Percentiles rank a stretch among this genome's conserved stretches.
Conservation (phyloP, 805 yeast genomes). For the Alloascoidea hylecoeti region DNA sequence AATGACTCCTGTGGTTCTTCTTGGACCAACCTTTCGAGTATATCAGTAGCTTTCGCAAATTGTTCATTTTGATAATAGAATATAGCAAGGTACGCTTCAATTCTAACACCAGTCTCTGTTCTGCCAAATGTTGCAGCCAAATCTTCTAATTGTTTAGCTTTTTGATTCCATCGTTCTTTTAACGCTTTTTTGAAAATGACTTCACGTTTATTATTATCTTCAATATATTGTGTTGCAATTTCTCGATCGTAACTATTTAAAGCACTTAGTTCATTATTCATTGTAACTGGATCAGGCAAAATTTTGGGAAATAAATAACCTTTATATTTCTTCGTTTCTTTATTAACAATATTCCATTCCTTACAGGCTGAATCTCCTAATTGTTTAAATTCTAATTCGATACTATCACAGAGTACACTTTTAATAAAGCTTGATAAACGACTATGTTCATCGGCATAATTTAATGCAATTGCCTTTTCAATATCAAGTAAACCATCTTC, state of each 20-base stretch:
- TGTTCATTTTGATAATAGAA: conserved; percentile 1
- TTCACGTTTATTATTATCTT: neutral
- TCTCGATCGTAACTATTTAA: neutral
- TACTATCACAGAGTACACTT: neutral
- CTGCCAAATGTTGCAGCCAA: neutral
- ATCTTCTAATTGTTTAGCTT: neutral
- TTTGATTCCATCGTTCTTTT: neutral
- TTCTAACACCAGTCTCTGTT: neutral
- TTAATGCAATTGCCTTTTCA: neutral
- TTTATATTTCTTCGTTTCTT: conserved; percentile 1
- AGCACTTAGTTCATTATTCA: neutral
- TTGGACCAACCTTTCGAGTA: neutral
- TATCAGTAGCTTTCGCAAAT: neutral
- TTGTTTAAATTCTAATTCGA: neutral
- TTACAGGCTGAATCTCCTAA: neutral
- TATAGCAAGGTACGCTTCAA: neutral
- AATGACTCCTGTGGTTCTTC: conserved; percentile 1
- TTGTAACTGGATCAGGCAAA: neutral
- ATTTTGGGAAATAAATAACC: neutral
- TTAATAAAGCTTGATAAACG: neutral
- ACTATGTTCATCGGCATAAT: neutral
- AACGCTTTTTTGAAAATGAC: neutral
- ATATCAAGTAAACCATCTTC: neutral
- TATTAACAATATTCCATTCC: conserved; percentile 1
- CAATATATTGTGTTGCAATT: neutral